Conservation (phyloP, 2,329 filamentous ascomycete genomes). For the Fusarium sp. region DNA sequence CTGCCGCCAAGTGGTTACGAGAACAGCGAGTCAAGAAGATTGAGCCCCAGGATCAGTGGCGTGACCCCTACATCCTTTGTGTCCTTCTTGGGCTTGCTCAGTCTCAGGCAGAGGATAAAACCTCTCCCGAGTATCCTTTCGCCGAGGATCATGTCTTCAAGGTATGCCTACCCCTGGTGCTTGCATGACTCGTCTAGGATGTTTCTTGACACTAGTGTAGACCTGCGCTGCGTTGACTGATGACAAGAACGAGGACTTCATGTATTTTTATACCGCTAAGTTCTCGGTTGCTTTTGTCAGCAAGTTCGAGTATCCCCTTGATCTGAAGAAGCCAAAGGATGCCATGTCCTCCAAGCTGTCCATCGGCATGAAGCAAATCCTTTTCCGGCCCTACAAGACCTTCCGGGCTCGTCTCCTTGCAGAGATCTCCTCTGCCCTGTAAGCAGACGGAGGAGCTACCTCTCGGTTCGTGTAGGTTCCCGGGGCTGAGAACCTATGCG, state of each 20-base stretch:
- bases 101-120: conserved; percentile 27
- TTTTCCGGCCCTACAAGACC: conserved; percentile 30
- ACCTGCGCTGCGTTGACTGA: conserved; percentile 29
- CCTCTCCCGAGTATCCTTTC: not conserved
- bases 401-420: conserved; percentile 20
- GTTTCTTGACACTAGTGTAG: not conserved
- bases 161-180: not conserved
- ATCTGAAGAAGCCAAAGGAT: not conserved
- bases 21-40: conserved; percentile 31
- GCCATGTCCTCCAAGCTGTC: not conserved
- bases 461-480: not conserved
- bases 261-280: conserved; percentile 35
- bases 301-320: conserved; percentile 38
- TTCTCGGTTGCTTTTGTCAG: conserved; percentile 30
- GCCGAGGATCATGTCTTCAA: conserved; percentile 15
- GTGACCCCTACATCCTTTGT: conserved; percentile 39
- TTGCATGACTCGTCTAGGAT: not conserved
- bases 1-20: conserved; percentile 22
- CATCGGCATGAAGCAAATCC: conserved; percentile 16
- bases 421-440: not conserved
- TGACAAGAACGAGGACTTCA: conserved; percentile 26
- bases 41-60: conserved; percentile 28
- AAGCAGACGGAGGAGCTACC: not conserved
- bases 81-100: conserved; percentile 39
- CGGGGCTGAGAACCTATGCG: not conserved